Evolutionary conservation across 805 yeast species (phyloP), one percentile per base, ranked within the genome.

Genomic region (Teunomyces funiuensis): DNA sequence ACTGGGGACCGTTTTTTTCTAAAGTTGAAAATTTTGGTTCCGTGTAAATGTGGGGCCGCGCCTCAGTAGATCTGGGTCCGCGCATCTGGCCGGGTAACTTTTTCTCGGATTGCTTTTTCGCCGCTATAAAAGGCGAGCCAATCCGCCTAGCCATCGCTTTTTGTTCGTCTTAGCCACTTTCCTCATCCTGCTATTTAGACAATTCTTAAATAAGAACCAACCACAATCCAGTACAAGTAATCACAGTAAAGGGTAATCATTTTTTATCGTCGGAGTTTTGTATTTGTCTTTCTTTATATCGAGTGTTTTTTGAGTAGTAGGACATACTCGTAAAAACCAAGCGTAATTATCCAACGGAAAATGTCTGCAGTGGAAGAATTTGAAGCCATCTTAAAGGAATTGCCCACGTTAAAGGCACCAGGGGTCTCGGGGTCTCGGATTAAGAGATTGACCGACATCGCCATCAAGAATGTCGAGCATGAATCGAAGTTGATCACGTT

Each of bases 401-500:
- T 79, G 40, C 69, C 76, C 20, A 71, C 76, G 5, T 66, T 85
- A 53, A 84, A 83, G 64, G 79, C 96, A 11, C 91, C 91, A 10
- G 98, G 99, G 46, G 93, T 91, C 40, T 89, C 97, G 20, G 98
- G 98, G 33, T 82, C 96, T 42, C 88, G 97, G 69, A 93, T 91
- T 65, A 87, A 87, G 63, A 82, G 82, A 57, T 71, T 90, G 58
- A 86, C 91, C 34, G 85, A 86, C 43, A 61, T 86, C 47, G 95
- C 96, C 43, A 72, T 83, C 46, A 77, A 76, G 50, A 79, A 88
- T 61, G 84, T 85, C 42, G 64, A 68, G 57, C 62, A 66, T 23
- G 83, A 79, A 57, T 71, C 83, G 18, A 71, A 74, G 46, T 62
- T 86, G 40, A 74, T 83, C 36, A 74, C 80, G 37, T 70, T 73